Evolutionary conservation across 2,329 filamentous ascomycete species (phyloP).

Genomic region (Aspergillus intermedius): DNA sequence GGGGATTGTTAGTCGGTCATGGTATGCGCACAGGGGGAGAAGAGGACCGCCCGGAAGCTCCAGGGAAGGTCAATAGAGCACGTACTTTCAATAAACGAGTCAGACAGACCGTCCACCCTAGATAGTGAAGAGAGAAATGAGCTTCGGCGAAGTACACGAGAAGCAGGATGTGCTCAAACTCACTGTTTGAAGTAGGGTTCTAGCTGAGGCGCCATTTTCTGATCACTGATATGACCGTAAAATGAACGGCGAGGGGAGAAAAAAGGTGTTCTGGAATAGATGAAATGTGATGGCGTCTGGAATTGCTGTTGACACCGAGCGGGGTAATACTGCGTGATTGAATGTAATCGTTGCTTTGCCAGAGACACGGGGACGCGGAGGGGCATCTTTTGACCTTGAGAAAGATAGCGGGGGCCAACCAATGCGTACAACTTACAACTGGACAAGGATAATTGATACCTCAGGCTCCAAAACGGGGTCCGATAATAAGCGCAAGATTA

Average conservation of each 20-base stretch:
- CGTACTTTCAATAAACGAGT: conserved; percentile 75
- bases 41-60: background rate
- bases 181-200: conserved; percentile 84
- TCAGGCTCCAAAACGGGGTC: background rate
- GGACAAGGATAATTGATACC: background rate
- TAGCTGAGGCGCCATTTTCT: conserved; percentile 81
- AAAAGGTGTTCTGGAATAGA: conserved; percentile 6
- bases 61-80: conserved; percentile 3
- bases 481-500: too few species aligned
- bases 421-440: background rate
- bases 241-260: conserved; percentile 28
- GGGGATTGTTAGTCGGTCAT: conserved; percentile 3
- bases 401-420: background rate
- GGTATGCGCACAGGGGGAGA: conserved; percentile 4
- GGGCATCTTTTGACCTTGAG: conserved; percentile 22
- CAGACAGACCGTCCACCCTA: conserved; percentile 66
- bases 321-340: background rate
- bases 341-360: conserved; percentile 10
- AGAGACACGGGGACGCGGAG: conserved; percentile 23
- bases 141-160: conserved; percentile 10
- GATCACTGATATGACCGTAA: conserved; percentile 41
- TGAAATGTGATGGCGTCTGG: conserved; percentile 1
- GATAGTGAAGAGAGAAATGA: background rate
- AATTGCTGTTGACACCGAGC: background rate
- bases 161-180: conserved; percentile 11